Evolutionary conservation across 129 eudicot genomes (phyloP).

Genomic region (Gnaphalium uliginosum): DNA sequence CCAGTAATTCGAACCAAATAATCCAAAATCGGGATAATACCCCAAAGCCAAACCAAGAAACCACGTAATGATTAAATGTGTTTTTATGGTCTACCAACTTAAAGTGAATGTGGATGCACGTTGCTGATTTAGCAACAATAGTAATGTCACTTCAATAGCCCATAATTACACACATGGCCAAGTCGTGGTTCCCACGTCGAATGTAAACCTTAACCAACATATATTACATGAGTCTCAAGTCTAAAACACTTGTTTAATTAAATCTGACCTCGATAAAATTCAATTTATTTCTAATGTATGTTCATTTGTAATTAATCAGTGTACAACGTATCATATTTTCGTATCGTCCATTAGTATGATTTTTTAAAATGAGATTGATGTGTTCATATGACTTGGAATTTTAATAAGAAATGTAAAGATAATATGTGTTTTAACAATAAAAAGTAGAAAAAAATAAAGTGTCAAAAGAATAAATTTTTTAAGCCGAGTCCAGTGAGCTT

Average conservation of each 20-base stretch:
- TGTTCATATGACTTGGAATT: background rate
- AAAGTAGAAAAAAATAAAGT: no score
- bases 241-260: background rate
- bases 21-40: no score
- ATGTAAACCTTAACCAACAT: background rate
- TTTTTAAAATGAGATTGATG: background rate
- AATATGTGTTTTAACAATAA: background rate
- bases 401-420: background rate
- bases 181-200: conserved; percentile 18
- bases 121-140: background rate
- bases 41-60: no score
- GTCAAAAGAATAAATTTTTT: no score
- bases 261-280: background rate
- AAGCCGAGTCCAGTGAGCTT: no score
- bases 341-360: no score
- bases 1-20: no score
- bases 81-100: no score
- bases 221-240: background rate
- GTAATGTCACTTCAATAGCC: background rate
- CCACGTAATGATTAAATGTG: background rate
- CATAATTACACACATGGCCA: background rate
- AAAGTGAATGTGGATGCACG: conserved; percentile 11
- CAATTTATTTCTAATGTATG: no score
- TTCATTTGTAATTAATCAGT: no score
- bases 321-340: no score